These are phyloP conservation scores for Suillus lakei DNA, from an alignment of 768 basidiomycete species.

Conservation along the genomic window DNA sequence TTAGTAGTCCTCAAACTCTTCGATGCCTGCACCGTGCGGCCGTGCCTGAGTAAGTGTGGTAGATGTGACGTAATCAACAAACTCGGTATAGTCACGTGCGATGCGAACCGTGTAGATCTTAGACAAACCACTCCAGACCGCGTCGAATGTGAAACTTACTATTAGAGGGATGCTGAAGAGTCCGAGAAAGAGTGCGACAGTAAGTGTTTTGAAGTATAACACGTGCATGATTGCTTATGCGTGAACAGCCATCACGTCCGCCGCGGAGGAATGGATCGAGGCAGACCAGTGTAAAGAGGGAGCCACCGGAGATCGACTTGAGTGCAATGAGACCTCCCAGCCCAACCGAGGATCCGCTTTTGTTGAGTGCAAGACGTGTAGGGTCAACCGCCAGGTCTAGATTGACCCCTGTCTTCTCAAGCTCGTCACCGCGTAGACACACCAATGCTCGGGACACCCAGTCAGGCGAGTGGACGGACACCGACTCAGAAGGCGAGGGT, in stretches of 20 bases:
- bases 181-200: conserved; percentile 2
- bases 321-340: conserved; percentile 70
- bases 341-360: conserved; percentile 76
- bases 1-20: neutral
- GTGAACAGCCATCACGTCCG: conserved; percentile 28
- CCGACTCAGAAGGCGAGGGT: conserved; percentile 44
- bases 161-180: conserved; percentile 1
- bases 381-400: conserved; percentile 33
- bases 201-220: neutral
- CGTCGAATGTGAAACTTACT: neutral
- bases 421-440: conserved; percentile 31
- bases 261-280: neutral
- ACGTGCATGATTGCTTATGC: conserved; percentile 13
- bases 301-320: conserved; percentile 68
- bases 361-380: conserved; percentile 54
- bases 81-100: neutral
- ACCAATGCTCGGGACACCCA: conserved; percentile 25
- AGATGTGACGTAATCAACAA: neutral
- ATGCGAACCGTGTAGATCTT: neutral
- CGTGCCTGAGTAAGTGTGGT: too few species aligned
- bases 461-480: conserved; percentile 12
- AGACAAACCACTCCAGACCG: neutral
- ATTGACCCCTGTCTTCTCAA: conserved; percentile 42
- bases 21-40: too few species aligned
- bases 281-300: conserved; percentile 53